These are phyloP conservation scores for Escovopsis sp. DNA, from an alignment of 2,329 filamentous ascomycete genomes.

Conservation along the genomic window DNA sequence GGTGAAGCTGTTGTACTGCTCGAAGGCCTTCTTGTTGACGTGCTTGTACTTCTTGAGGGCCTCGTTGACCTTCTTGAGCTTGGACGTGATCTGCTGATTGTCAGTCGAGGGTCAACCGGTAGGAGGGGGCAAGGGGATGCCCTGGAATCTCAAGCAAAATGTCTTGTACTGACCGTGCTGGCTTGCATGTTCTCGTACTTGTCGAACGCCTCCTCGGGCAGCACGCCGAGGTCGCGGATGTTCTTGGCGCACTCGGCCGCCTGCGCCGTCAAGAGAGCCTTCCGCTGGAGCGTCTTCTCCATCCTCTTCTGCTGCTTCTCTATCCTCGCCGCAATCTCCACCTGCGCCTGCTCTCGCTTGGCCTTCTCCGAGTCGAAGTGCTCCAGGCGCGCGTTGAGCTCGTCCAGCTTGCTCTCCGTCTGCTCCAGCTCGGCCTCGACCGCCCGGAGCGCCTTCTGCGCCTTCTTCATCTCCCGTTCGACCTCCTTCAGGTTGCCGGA, in stretches of 20 bases:
- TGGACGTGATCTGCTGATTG: conserved; percentile 34
- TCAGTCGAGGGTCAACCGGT: conserved; percentile 4
- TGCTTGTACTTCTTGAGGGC: conserved; percentile 91
- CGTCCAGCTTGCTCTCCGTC: conserved; percentile 56
- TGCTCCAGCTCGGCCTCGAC: conserved; percentile 56
- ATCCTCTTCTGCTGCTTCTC: conserved; percentile 77
- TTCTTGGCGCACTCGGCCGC: conserved; percentile 71
- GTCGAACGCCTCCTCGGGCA: conserved; percentile 86
- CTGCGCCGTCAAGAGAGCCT: conserved; percentile 61
- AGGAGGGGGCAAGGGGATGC: too few species aligned
- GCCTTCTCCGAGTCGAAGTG: conserved; percentile 39
- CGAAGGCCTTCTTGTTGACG: conserved; percentile 98
- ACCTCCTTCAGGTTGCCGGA: conserved; percentile 59
- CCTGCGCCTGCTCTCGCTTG: conserved; percentile 55
- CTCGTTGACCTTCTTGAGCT: conserved; percentile 82
- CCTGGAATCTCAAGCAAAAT: too few species aligned
- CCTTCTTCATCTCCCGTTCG: conserved; percentile 66
- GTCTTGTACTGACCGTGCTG: conserved; percentile 43
- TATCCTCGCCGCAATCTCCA: conserved; percentile 62
- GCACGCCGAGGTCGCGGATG: conserved; percentile 81
- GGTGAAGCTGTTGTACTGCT: conserved; percentile 97
- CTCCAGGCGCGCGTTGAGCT: conserved; percentile 32
- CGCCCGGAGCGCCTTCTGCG: conserved; percentile 49
- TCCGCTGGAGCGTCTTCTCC: conserved; percentile 84
- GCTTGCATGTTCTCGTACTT: conserved; percentile 76